Percentiles rank a stretch among this genome's conserved stretches.
These are phyloP conservation scores for Rhynchosporium secalis DNA, from an alignment of 2,329 filamentous ascomycete genomes.

Conservation along the genomic window DNA sequence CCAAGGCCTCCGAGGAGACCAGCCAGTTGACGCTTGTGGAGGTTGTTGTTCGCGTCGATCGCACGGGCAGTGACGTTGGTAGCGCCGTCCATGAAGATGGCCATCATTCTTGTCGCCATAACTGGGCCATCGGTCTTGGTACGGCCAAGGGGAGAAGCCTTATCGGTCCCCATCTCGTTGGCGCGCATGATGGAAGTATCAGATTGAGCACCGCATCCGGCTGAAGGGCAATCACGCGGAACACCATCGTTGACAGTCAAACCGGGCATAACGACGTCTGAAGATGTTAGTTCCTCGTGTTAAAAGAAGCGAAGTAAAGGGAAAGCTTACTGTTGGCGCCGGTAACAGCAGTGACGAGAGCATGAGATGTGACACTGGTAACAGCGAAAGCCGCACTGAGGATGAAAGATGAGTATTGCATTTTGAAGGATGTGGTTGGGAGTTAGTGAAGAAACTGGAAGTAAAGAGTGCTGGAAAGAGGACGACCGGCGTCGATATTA, in stretches of 20 bases:
- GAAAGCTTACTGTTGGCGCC: constrained; percentile 53
- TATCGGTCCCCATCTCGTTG: constrained; percentile 54
- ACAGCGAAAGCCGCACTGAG: constrained; percentile 45
- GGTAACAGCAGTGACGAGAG: constrained; percentile 53
- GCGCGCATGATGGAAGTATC: constrained; percentile 70
- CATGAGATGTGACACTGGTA: constrained; percentile 53
- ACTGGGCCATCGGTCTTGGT: constrained; percentile 61
- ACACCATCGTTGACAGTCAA: constrained; percentile 60
- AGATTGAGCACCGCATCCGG: constrained; percentile 62
- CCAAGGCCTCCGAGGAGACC: constrained; percentile 11
- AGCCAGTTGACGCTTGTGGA: constrained; percentile 41
- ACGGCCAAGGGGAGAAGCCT: constrained; percentile 62
- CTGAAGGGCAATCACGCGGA: constrained; percentile 64
- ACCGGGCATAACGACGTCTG: constrained; percentile 25
- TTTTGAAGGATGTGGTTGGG: constrained; percentile 36
- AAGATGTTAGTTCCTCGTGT: neutral
- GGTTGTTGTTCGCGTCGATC: constrained; percentile 68
- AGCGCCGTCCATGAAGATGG: constrained; percentile 58
- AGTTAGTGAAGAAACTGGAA: constrained; percentile 7
- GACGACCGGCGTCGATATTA: constrained; percentile 13
- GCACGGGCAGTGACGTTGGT: constrained; percentile 61
- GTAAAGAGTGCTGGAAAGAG: constrained; percentile 8
- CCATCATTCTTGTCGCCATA: constrained; percentile 56
- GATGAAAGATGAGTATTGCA: constrained; percentile 47
- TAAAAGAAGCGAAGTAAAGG: neutral